A percentile compares a stretch with the other conserved stretches of the same genome.
These are phyloP conservation scores for Colletotrichum graminicola DNA, from an alignment of 2,329 filamentous ascomycete species.

Conservation along the genomic window DNA sequence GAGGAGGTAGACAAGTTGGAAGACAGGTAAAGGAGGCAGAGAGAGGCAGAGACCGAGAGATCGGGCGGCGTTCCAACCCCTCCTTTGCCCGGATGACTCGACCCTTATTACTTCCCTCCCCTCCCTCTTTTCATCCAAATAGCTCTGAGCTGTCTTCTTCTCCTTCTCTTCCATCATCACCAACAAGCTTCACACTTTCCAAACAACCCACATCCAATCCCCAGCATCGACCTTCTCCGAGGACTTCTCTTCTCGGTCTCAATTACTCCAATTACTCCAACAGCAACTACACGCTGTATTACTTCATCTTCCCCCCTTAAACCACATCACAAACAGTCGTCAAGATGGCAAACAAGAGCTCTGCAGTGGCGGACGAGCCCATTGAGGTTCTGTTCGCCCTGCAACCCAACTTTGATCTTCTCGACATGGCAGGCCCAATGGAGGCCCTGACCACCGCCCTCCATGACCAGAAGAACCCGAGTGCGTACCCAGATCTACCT, in stretches of 20 bases:
- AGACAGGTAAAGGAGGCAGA: constrained; percentile 8
- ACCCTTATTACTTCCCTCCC: constrained; percentile 45
- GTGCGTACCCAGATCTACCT: constrained; percentile 54
- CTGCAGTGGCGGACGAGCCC: constrained; percentile 70
- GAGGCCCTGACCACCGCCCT: constrained; percentile 64
- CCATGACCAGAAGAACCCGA: constrained; percentile 65
- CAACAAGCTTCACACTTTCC: constrained; percentile 32
- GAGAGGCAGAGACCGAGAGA: constrained; percentile 10
- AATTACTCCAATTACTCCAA: constrained; percentile 29
- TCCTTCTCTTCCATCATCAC: constrained; percentile 25
- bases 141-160: constrained; percentile 28
- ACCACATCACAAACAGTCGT: constrained; percentile 42
- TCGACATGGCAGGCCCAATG: constrained; percentile 69
- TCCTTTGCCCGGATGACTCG: constrained; percentile 41
- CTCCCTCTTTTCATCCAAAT: constrained; percentile 41
- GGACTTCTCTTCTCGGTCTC: constrained; percentile 8
- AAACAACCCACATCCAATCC: constrained; percentile 39
- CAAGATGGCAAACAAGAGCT: constrained; percentile 71
- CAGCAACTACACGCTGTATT: constrained; percentile 26
- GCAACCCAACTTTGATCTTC: constrained; percentile 69
- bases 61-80: constrained; percentile 41
- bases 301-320: constrained; percentile 21
- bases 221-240: constrained; percentile 15
- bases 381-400: constrained; percentile 72
- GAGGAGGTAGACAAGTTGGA: constrained; percentile 16